Evolutionary conservation across 2,329 filamentous ascomycete genomes (phyloP), one percentile per base, ranked within the genome.

Genomic region (Coniochaeta prunicola): DNA sequence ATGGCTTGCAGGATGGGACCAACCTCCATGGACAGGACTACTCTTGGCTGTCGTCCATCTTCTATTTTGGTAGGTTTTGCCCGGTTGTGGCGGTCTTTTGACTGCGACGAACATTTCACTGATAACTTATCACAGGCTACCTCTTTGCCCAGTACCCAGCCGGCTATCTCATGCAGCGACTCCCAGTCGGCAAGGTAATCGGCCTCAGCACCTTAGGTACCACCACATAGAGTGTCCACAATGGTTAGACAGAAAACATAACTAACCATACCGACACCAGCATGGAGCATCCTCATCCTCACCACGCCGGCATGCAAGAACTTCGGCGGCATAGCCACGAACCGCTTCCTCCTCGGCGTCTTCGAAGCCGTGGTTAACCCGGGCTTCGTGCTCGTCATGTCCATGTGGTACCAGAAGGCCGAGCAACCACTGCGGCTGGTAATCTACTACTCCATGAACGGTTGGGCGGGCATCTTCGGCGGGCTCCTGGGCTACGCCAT

Each of bases 381-480:
- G 1, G 79, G 77, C 0, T 80, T 84, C 60, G 80, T 84, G 69
- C 68, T 84, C 5, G 80, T 85, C 50, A 84, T 80, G 0, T 75
- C 75, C 19, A 83, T 83, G 79, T 86, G 82, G 81, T 69, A 68
- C 60, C 64, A 60, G n/a, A 59, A 62, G 31, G 67, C 70, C 2
- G 78, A 82, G 65, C 79, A 81, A 63, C 77, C 78, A 0, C 68
- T 84, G 4, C 76, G 82, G 0, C 73, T 83, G 7, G 80, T 80
- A 56, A 71, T 77, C 0, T 86, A 81, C 68, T 84, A 84, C 64
- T 80, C 78, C 61, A 64, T 63, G 58, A 85, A 85, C 62, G 83
- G 83, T 2, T 74, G 86, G 13, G 83, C 81, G 2, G 83, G 81
- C 13, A 84, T 84, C 78, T 82, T 86, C 58, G 83, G 83, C n/a